Conservation (phyloP, 2,329 filamentous ascomycete genomes). For the Paraconiothyrium sp. region DNA sequence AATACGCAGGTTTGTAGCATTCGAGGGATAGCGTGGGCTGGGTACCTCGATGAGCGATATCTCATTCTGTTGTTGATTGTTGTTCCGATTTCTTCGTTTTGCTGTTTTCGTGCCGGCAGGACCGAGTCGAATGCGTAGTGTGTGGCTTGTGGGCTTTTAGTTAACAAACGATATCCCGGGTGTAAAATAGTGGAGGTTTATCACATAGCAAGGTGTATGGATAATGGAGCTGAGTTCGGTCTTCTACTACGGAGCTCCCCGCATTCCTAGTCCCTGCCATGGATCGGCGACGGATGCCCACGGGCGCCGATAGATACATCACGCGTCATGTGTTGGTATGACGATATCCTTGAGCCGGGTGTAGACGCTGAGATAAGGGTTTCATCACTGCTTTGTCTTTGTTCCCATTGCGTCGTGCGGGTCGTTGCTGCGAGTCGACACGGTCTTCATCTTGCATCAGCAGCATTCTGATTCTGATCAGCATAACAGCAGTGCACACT, state of each 20-base stretch:
- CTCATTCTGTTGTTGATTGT: conserved; percentile 12
- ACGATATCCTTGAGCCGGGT: conserved; percentile 4
- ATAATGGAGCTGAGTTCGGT: not conserved
- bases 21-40: conserved; percentile 26
- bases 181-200: conserved; percentile 10
- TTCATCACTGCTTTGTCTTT: conserved; percentile 9
- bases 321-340: conserved; percentile 5
- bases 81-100: not conserved
- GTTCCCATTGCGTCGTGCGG: not conserved
- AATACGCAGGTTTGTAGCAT: conserved; percentile 32
- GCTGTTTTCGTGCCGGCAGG: conserved; percentile 28
- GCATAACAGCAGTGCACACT: not conserved
- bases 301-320: not conserved
- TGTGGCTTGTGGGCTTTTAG: conserved; percentile 7
- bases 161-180: conserved; percentile 14
- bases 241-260: not conserved
- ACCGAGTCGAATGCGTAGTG: conserved; percentile 23
- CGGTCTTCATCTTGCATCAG: no score
- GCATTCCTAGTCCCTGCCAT: not conserved
- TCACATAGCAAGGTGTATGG: conserved; percentile 5
- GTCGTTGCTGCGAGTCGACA: not conserved
- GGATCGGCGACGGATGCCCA: not conserved
- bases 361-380: conserved; percentile 1
- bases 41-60: conserved; percentile 25
- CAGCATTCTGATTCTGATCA: not conserved